Conservation (phyloP, 2,329 filamentous ascomycete species). For the Colletotrichum caudatum region DNA sequence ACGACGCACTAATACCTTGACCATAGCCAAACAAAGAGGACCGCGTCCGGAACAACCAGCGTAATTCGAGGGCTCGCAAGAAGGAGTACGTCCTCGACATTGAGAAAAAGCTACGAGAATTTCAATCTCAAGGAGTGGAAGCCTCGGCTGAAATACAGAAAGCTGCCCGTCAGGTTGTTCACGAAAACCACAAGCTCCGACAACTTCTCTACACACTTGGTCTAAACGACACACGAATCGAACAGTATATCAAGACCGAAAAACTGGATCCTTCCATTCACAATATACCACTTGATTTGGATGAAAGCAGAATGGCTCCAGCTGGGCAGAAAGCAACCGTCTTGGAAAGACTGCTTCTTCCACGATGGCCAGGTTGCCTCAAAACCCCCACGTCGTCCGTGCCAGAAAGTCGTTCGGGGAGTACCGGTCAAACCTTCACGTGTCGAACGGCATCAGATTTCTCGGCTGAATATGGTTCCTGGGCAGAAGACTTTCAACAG, state of each 20-base stretch:
- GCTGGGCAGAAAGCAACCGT: conserved; percentile 35
- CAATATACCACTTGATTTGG: too few relatives aligned
- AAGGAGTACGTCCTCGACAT: conserved; percentile 80
- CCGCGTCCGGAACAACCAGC: conserved; percentile 81
- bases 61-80: conserved; percentile 78
- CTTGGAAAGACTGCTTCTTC: conserved; percentile 54
- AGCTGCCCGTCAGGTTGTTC: conserved; percentile 75
- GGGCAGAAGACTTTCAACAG: conserved; percentile 10
- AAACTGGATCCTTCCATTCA: neutral
- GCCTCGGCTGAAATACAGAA: conserved; percentile 79
- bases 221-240: conserved; percentile 67
- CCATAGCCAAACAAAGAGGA: conserved; percentile 34
- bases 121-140: conserved; percentile 74
- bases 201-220: conserved; percentile 69
- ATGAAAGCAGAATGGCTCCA: neutral
- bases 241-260: conserved; percentile 52
- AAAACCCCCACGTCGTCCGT: conserved; percentile 47
- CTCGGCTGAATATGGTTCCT: conserved; percentile 18
- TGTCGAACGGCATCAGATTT: conserved; percentile 17
- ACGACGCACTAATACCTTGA: conserved; percentile 29
- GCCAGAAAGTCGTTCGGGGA: neutral
- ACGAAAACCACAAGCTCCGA: conserved; percentile 76
- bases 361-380: conserved; percentile 50
- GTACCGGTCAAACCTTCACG: neutral
- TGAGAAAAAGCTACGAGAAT: conserved; percentile 72